phyloP scores from a whole-genome alignment of 768 basidiomycete species.

The Boletus sp. region DNA sequence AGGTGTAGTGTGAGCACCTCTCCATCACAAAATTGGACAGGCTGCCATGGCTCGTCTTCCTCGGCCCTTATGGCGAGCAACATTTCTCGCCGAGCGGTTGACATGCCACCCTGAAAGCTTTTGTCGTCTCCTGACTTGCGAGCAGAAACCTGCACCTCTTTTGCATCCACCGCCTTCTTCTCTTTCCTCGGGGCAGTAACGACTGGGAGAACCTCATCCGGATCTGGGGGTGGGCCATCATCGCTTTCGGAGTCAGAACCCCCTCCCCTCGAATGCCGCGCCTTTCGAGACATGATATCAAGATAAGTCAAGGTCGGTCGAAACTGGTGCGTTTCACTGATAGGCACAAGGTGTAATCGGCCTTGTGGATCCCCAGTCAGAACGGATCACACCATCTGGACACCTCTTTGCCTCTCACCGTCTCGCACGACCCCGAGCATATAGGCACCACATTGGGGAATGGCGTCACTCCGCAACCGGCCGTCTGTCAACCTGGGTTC shows the following conservation, averaged over 20 bases:
- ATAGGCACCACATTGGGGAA: constrained; percentile 61
- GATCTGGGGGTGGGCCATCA: constrained; percentile 77
- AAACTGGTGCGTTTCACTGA: constrained; percentile 77
- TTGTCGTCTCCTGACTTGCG: constrained; percentile 66
- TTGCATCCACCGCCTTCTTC: constrained; percentile 57
- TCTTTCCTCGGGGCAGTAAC: constrained; percentile 50
- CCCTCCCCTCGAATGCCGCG: constrained; percentile 46
- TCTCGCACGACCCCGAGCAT: constrained; percentile 77
- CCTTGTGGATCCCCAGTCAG: constrained; percentile 40
- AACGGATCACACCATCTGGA: not conserved
- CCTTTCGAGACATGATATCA: constrained; percentile 67
- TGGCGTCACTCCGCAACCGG: constrained; percentile 70
- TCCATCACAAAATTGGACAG: constrained; percentile 62
- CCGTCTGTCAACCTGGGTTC: constrained; percentile 68
- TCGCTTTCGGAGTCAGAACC: constrained; percentile 70
- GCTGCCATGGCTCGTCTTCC: constrained; percentile 76
- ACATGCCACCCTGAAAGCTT: constrained; percentile 61
- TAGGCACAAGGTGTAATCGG: constrained; percentile 73
- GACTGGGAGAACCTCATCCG: constrained; percentile 60
- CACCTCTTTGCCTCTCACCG: constrained; percentile 42
- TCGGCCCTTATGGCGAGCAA: constrained; percentile 68
- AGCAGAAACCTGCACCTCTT: constrained; percentile 76
- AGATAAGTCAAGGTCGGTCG: constrained; percentile 82
- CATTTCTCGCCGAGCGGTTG: constrained; percentile 74
- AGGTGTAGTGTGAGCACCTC: constrained; percentile 46